Evolutionary conservation across 2,329 filamentous ascomycete species (phyloP).

Genomic region (Penicillium sp.): DNA sequence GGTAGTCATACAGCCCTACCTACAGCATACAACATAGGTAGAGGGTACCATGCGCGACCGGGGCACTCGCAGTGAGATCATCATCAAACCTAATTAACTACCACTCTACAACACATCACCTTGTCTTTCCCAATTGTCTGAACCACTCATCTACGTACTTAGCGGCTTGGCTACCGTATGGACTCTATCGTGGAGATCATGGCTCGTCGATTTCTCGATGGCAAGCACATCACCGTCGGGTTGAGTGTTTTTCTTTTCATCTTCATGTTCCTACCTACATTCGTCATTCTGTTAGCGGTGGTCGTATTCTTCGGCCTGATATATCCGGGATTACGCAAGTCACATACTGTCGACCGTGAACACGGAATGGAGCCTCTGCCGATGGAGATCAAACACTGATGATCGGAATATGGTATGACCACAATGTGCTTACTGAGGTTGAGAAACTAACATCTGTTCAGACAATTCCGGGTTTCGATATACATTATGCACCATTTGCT

Average conservation of each 20-base stretch:
- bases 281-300: conserved; percentile 33
- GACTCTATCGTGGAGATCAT: conserved; percentile 26
- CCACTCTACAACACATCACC: not conserved
- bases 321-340: conserved; percentile 31
- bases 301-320: conserved; percentile 32
- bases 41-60: not conserved
- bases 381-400: not conserved
- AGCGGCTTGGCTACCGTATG: conserved; percentile 14
- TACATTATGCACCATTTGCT: too few species aligned
- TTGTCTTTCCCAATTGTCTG: not conserved
- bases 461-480: too few species aligned
- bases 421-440: not conserved
- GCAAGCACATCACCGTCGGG: conserved; percentile 30
- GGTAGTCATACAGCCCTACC: not conserved
- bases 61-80: not conserved
- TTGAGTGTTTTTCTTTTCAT: conserved; percentile 35
- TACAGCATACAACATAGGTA: too few species aligned
- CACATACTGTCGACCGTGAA: conserved; percentile 6
- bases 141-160: not conserved
- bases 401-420: not conserved
- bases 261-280: conserved; percentile 38
- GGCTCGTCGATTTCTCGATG: conserved; percentile 29
- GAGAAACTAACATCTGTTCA: not conserved
- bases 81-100: not conserved
- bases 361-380: not conserved